Percentiles rank a stretch among this genome's conserved stretches.
Evolutionary conservation across 2,329 filamentous ascomycete genomes (phyloP).

Genomic region (Blastomyces percursus): DNA sequence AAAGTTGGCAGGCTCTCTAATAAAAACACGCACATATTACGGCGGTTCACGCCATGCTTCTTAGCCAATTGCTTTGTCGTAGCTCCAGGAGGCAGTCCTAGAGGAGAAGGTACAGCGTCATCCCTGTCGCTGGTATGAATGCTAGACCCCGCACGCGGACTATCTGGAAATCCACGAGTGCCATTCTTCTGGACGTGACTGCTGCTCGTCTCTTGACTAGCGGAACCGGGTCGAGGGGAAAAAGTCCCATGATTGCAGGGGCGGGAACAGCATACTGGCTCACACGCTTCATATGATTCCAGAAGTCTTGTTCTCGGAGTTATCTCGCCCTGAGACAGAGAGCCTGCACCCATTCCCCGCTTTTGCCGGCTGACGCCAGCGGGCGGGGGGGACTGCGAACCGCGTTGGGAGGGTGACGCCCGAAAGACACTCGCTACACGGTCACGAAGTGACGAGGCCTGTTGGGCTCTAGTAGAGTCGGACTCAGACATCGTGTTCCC

Average conservation of each 20-base stretch:
- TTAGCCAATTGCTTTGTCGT: constrained; percentile 62
- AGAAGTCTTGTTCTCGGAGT: constrained; percentile 30
- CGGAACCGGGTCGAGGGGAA: constrained; percentile 47
- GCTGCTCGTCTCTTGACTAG: constrained; percentile 29
- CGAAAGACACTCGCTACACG: constrained; percentile 24
- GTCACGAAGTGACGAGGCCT: constrained; percentile 23
- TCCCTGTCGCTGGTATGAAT: constrained; percentile 30
- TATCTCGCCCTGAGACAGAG: constrained; percentile 12
- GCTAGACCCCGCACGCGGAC: constrained; percentile 14
- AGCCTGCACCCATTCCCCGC: not conserved
- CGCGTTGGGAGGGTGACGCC: constrained; percentile 12
- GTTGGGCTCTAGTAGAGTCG: constrained; percentile 14
- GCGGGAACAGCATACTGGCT: constrained; percentile 30
- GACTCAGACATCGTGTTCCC: constrained; percentile 21
- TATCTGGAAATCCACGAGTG: constrained; percentile 15
- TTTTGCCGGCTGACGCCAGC: not conserved
- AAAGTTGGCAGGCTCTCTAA: not conserved
- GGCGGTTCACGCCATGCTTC: constrained; percentile 60
- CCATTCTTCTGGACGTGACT: constrained; percentile 21
- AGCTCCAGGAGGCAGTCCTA: constrained; percentile 50
- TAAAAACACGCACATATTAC: constrained; percentile 54
- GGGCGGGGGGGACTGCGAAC: constrained; percentile 11
- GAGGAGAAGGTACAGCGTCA: constrained; percentile 30
- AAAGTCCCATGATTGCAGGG: constrained; percentile 65
- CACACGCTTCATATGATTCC: constrained; percentile 28